These are phyloP conservation scores for Lachnellula hyalina DNA, from an alignment of 2,329 filamentous ascomycete genomes.

Conservation along the genomic window DNA sequence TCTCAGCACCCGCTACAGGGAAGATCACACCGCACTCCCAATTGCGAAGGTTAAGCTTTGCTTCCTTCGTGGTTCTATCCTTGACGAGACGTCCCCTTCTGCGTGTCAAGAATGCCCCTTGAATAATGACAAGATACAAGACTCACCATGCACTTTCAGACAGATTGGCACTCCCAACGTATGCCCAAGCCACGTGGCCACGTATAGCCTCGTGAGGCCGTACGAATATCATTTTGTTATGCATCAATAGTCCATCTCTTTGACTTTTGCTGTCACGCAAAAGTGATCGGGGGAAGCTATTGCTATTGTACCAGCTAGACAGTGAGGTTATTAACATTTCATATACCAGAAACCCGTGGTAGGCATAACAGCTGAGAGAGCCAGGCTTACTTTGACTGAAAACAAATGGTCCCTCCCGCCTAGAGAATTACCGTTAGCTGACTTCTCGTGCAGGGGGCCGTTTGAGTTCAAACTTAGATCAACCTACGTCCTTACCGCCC, in stretches of 20 bases:
- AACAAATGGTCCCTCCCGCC: constrained; percentile 78
- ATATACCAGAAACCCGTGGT: not conserved
- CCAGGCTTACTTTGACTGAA: constrained; percentile 54
- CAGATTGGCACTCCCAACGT: constrained; percentile 85
- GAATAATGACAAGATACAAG: not conserved
- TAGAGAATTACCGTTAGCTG: constrained; percentile 27
- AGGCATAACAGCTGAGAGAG: not conserved
- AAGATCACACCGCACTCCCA: constrained; percentile 94
- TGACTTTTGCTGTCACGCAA: constrained; percentile 72
- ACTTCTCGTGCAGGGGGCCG: not conserved
- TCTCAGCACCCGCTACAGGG: constrained; percentile 39
- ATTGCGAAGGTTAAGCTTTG: constrained; percentile 80
- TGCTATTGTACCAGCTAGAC: constrained; percentile 50
- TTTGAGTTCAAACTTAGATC: not conserved
- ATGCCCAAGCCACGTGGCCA: constrained; percentile 59
- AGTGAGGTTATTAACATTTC: not conserved
- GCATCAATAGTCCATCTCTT: constrained; percentile 70
- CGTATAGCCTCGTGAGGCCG: constrained; percentile 24
- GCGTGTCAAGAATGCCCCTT: not conserved
- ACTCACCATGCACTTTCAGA: constrained; percentile 88
- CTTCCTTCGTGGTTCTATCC: constrained; percentile 59
- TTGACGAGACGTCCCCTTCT: constrained; percentile 70
- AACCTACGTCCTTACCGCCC: constrained; percentile 53
- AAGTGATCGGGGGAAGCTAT: constrained; percentile 64
- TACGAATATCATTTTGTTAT: constrained; percentile 71